A percentile compares a stretch with the other conserved stretches of the same genome.
phyloP scores from a whole-genome alignment of 2,329 filamentous ascomycete genomes.

The Cyphellophora attinorum region DNA sequence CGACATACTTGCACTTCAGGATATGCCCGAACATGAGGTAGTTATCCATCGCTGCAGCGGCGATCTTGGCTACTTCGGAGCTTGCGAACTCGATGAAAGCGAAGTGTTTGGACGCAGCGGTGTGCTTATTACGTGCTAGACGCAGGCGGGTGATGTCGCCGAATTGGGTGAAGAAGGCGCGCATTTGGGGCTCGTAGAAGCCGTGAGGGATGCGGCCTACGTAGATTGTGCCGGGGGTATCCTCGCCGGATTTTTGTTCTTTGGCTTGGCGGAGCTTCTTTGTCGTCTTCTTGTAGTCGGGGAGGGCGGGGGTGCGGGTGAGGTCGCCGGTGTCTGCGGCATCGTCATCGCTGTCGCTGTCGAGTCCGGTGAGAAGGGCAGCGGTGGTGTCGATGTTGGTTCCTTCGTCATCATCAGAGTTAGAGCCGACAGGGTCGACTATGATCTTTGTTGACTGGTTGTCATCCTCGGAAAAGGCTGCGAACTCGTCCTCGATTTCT shows the following conservation, averaged over 20 bases:
- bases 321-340: slow-evolving; percentile 23
- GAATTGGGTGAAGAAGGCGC: slow-evolving; percentile 87
- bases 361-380: slow-evolving; percentile 45
- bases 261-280: slow-evolving; percentile 43
- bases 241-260: slow-evolving; percentile 33
- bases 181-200: slow-evolving; percentile 97
- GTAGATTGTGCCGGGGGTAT: slow-evolving; percentile 68
- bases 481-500: slow-evolving; percentile 19
- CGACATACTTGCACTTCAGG: slow-evolving; percentile 73
- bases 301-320: slow-evolving; percentile 34
- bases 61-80: slow-evolving; percentile 75
- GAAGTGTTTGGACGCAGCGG: slow-evolving; percentile 84
- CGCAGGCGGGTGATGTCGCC: slow-evolving; percentile 70
- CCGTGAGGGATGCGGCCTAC: slow-evolving; percentile 82
- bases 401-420: slow-evolving; percentile 26
- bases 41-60: slow-evolving; percentile 93
- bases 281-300: slow-evolving; percentile 34
- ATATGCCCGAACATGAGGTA: slow-evolving; percentile 94
- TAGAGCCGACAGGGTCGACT: no score
- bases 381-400: no score
- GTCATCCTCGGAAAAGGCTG: slow-evolving; percentile 21
- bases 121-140: slow-evolving; percentile 84
- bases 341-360: slow-evolving; percentile 40
- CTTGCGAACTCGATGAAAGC: slow-evolving; percentile 84
- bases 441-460: no score